Conservation (phyloP, 2,329 filamentous ascomycete species). For the Leptographium galeiforme region DNA sequence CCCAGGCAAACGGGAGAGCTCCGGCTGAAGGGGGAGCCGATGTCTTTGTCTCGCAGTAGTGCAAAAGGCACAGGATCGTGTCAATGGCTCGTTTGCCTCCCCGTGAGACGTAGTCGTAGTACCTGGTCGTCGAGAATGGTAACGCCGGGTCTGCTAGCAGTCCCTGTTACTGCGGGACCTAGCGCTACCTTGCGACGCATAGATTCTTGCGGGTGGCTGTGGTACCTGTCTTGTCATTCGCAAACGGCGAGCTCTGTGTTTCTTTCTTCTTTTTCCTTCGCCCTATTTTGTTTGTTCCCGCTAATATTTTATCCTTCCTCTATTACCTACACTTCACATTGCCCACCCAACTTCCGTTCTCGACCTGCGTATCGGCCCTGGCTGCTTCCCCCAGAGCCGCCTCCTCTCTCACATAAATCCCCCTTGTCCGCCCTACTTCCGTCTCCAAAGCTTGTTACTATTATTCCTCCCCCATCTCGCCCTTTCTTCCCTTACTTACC, state of each 20-base stretch:
- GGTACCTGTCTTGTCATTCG: background rate
- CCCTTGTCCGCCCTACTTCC: background rate
- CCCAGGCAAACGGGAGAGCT: background rate
- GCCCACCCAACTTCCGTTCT: conserved; percentile 6
- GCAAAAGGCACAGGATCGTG: background rate
- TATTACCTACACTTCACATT: conserved; percentile 11
- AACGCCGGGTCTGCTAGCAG: background rate
- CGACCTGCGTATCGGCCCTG: background rate
- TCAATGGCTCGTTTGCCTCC: background rate
- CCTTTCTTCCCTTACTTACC: background rate
- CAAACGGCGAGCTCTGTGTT: background rate
- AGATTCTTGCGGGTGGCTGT: too few relatives aligned
- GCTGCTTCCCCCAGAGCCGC: conserved; percentile 8
- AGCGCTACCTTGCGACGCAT: background rate
- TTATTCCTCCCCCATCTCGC: background rate
- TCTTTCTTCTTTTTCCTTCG: background rate
- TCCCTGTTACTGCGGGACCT: background rate
- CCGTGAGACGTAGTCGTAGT: background rate
- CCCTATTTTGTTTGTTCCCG: conserved; percentile 1
- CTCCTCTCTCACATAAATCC: conserved; percentile 6
- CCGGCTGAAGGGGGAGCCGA: background rate
- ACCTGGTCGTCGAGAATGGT: background rate
- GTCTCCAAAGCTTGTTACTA: too few relatives aligned
- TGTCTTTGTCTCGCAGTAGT: conserved; percentile 1
- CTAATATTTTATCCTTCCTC: conserved; percentile 4